Evolutionary conservation across 495 filamentous ascomycete genomes (phyloP).

Genomic region (Talaromyces nanjingensis): DNA sequence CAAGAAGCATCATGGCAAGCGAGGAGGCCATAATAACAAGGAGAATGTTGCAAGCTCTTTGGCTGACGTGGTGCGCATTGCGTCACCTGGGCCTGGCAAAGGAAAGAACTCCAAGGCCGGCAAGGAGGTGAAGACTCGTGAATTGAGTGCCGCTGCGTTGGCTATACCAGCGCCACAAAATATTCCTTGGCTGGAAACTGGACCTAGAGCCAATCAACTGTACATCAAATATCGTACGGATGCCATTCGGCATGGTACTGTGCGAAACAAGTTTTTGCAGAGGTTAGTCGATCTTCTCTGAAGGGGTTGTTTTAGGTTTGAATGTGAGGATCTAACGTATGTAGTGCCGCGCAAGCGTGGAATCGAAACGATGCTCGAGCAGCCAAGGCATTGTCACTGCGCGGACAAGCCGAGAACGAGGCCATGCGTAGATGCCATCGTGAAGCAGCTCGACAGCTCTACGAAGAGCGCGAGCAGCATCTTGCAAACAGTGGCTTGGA

Average conservation of each 20-base stretch:
- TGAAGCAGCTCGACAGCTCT: slow-evolving; percentile 83
- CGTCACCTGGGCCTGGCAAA: slow-evolving; percentile 57
- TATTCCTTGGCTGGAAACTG: slow-evolving; percentile 95
- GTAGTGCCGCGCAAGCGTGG: slow-evolving; percentile 98
- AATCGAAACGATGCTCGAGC: slow-evolving; percentile 96
- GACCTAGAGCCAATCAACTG: slow-evolving; percentile 79
- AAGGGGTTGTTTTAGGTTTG: slow-evolving; percentile 10
- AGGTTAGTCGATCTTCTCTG: slow-evolving; percentile 49
- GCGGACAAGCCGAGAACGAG: slow-evolving; percentile 93
- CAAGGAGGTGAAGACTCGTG: slow-evolving; percentile 50
- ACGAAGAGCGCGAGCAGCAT: slow-evolving; percentile 90
- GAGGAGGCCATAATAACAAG: slow-evolving; percentile 69
- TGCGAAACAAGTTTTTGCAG: slow-evolving; percentile 95
- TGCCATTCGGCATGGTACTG: slow-evolving; percentile 91
- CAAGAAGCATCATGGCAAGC: slow-evolving; percentile 88
- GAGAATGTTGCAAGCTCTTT: slow-evolving; percentile 73
- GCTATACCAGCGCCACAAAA: slow-evolving; percentile 83
- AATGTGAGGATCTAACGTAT: not conserved
- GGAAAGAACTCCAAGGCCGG: slow-evolving; percentile 39
- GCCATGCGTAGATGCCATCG: slow-evolving; percentile 96
- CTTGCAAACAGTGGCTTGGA: slow-evolving; percentile 31
- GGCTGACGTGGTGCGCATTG: slow-evolving; percentile 91
- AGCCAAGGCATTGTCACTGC: slow-evolving; percentile 87
- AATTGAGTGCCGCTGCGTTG: slow-evolving; percentile 72
- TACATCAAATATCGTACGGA: slow-evolving; percentile 92